These are phyloP conservation scores for Penicillium coprophilum DNA, from an alignment of 495 filamentous ascomycete species.

Conservation along the genomic window DNA sequence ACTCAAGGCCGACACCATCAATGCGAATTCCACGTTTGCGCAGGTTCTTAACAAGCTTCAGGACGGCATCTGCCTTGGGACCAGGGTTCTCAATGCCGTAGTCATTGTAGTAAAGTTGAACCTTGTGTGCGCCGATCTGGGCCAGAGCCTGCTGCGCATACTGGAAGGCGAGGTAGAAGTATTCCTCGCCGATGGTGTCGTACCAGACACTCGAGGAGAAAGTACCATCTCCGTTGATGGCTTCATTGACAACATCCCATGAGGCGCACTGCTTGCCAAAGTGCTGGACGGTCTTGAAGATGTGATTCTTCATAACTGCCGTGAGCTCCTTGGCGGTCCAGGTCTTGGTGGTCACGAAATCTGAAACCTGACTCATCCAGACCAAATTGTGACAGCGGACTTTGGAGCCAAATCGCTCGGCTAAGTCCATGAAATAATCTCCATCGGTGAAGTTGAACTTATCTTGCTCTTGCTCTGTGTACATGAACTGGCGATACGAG, in stretches of 20 bases:
- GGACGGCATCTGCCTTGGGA: constrained; percentile 47
- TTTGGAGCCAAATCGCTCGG: constrained; percentile 42
- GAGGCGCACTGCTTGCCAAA: constrained; percentile 41
- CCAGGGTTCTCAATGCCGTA: constrained; percentile 60
- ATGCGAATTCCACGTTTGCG: constrained; percentile 51
- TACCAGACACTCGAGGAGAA: constrained; percentile 29
- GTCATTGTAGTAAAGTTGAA: constrained; percentile 66
- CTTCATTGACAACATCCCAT: constrained; percentile 59
- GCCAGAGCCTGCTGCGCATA: constrained; percentile 44
- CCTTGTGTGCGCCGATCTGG: constrained; percentile 29
- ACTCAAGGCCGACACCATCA: constrained; percentile 60
- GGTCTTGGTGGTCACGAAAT: constrained; percentile 45
- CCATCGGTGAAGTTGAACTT: constrained; percentile 50
- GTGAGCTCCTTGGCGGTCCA: constrained; percentile 50
- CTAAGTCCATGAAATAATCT: constrained; percentile 47
- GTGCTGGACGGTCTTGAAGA: constrained; percentile 46
- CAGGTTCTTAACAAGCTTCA: constrained; percentile 49
- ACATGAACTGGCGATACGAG: constrained; percentile 28
- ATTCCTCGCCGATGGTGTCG: constrained; percentile 29
- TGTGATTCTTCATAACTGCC: constrained; percentile 44
- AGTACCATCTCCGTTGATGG: constrained; percentile 45
- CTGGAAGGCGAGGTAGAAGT: constrained; percentile 36
- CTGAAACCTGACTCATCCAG: constrained; percentile 56
- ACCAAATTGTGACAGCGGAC: constrained; percentile 59
- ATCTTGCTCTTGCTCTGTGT: constrained; percentile 41